Base-by-base conservation (phyloP, 1,284 basidiomycete species). In the Anthracocystis panici-leucophaei region DNA sequence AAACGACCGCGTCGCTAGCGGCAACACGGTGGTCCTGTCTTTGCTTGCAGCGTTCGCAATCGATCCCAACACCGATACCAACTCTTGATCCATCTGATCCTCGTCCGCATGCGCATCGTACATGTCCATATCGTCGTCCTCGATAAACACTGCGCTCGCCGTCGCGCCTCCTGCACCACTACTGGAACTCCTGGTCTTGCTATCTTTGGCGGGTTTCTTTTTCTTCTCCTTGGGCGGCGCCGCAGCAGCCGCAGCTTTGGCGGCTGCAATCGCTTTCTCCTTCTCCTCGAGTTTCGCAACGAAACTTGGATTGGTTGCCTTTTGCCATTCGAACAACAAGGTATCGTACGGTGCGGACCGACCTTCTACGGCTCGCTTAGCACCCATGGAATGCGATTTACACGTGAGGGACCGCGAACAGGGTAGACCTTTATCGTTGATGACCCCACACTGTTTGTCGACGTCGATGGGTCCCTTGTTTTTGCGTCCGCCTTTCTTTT, bases 381-480 rank as follows among this genome's bases (percentile, higher is more conserved):
- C 93, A 33, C 94, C 94, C 92, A 99, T 97, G 1, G 93, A 92
- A 85, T 99, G 96, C 5, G 96, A 95, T 86, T 99, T 99, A 89
- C 96, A 99, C 0, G 96, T 98, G 40, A 99, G 89, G 14, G 94
- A 95, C 44, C 96, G 93, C n/a, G 94, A 94, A 85, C 96, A 99
- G 0, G 93, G 94, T 11, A 94, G 87, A 49, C 90, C 90, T 85
- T 97, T 97, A 87, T 97, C 95, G 87, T 96, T 98, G 85, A 97
- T 95, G 49, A 99, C 96, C 60, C 97, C 96, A 80, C 96, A 99
- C 81, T 98, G 95, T 70, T 90, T 91, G 87, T 97, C 94, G 75
- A 92, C 91, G 85, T 98, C 92, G 59, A 83, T 65, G 14, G 82
- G 80, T 7, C 76, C 77, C 38, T 74, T 71, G 61, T 75, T 72